Percentiles rank a stretch among this genome's conserved stretches.
Conservation (phyloP, 108 stramenopile genomes). For the Cyclotella distinguenda region DNA sequence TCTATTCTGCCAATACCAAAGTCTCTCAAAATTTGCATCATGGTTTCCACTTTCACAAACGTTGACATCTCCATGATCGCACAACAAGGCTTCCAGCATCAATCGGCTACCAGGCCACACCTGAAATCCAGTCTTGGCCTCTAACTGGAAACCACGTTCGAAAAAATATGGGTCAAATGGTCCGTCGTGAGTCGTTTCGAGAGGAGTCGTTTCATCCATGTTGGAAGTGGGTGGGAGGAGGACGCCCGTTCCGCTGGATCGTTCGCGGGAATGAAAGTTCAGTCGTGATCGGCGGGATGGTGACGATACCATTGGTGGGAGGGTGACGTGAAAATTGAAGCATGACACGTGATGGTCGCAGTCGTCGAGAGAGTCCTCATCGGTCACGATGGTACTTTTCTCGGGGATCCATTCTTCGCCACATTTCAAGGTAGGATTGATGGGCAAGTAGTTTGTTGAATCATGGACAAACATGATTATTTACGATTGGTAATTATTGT, state of each 20-base stretch:
- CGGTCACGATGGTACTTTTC: neutral
- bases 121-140: constrained; percentile 52
- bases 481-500: too few species aligned
- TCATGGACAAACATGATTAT: constrained; percentile 12
- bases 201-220: neutral
- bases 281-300: neutral
- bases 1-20: constrained; percentile 19
- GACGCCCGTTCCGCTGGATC: constrained; percentile 22
- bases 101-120: constrained; percentile 49
- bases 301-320: constrained; percentile 2
- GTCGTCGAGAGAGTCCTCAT: constrained; percentile 13
- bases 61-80: too few species aligned
- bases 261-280: constrained; percentile 18
- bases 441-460: constrained; percentile 13
- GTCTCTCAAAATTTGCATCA: neutral
- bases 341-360: neutral
- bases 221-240: constrained; percentile 7
- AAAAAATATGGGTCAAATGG: constrained; percentile 45
- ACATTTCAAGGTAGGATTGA: constrained; percentile 18
- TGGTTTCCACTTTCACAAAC: neutral
- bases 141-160: constrained; percentile 43
- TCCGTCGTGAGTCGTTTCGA: constrained; percentile 9
- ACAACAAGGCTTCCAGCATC: constrained; percentile 37
- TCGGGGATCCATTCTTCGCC: constrained; percentile 9
- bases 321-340: constrained; percentile 24